Conservation (phyloP, 2,329 filamentous ascomycete species). For the Diaporthe vaccinii region DNA sequence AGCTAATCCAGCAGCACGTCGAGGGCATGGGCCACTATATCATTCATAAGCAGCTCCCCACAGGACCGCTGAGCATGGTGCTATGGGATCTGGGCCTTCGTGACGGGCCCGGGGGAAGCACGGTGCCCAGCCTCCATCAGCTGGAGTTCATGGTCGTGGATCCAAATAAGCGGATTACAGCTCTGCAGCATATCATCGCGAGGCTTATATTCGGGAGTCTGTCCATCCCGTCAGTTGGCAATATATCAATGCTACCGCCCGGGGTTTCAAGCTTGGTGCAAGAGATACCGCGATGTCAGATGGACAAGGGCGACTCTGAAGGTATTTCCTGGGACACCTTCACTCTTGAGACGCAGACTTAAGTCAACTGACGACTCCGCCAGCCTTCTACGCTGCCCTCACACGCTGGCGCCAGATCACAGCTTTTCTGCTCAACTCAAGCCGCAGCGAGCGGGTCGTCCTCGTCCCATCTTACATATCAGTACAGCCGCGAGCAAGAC, state of each 20-base stretch:
- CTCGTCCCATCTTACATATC: conserved; percentile 49
- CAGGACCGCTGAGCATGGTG: conserved; percentile 43
- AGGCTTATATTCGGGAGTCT: conserved; percentile 53
- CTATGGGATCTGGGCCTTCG: conserved; percentile 48
- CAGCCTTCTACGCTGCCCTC: conserved; percentile 51
- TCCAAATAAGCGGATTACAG: conserved; percentile 49
- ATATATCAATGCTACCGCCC: conserved; percentile 54
- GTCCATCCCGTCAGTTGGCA: conserved; percentile 46
- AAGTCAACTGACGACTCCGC: not conserved
- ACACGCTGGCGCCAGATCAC: conserved; percentile 59
- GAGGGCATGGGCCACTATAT: conserved; percentile 52
- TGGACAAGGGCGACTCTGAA: conserved; percentile 44
- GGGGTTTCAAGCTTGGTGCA: conserved; percentile 50
- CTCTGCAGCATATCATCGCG: conserved; percentile 56
- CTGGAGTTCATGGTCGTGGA: conserved; percentile 51
- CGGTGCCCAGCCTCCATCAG: conserved; percentile 26
- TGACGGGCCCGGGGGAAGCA: conserved; percentile 16
- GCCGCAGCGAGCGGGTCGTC: conserved; percentile 52
- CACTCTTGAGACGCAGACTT: not conserved
- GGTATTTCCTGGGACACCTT: conserved; percentile 47
- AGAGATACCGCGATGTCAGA: conserved; percentile 48
- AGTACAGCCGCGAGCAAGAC: conserved; percentile 49
- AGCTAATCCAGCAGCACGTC: conserved; percentile 56
- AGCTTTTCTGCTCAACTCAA: conserved; percentile 57
- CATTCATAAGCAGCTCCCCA: conserved; percentile 43